These are phyloP conservation scores for Ceratobasidium sp. DNA, from an alignment of 1,284 basidiomycete genomes.

Conservation along the genomic window DNA sequence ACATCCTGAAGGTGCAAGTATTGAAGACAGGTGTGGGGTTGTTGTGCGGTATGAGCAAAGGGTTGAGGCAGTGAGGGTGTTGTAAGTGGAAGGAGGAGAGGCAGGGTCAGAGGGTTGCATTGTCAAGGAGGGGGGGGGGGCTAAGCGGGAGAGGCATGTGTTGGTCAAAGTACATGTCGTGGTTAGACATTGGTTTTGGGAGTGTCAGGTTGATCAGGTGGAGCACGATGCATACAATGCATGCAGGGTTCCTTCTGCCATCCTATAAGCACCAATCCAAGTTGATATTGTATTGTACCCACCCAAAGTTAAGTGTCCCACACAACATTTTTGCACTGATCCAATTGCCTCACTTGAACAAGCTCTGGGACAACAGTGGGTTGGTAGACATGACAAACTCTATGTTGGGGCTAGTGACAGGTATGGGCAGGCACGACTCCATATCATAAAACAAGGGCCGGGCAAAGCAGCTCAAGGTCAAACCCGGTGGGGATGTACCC, in stretches of 20 bases:
- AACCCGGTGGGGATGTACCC: slow-evolving; percentile 21
- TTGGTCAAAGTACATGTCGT: slow-evolving; percentile 39
- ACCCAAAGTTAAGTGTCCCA: slow-evolving; percentile 52
- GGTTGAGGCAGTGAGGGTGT: slow-evolving; percentile 45
- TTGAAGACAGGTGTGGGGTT: slow-evolving; percentile 22
- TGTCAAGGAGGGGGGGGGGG: slow-evolving; percentile 19
- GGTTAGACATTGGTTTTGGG: slow-evolving; percentile 49
- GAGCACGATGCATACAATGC: slow-evolving; percentile 78
- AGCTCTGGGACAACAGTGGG: slow-evolving; percentile 78
- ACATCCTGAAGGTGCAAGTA: slow-evolving; percentile 79
- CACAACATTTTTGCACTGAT: slow-evolving; percentile 63
- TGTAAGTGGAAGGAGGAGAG: slow-evolving; percentile 19
- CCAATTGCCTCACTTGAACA: slow-evolving; percentile 81
- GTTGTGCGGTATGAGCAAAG: slow-evolving; percentile 49
- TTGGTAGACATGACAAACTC: slow-evolving; percentile 74
- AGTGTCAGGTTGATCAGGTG: slow-evolving; percentile 59
- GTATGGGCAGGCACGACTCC: not conserved
- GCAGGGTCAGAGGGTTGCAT: slow-evolving; percentile 25
- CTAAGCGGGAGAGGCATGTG: slow-evolving; percentile 31
- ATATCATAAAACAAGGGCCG: too few relatives aligned
- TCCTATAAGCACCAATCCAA: slow-evolving; percentile 5
- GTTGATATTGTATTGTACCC: slow-evolving; percentile 36
- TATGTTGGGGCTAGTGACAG: not conserved
- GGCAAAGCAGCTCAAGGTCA: slow-evolving; percentile 20
- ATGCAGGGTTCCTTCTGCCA: slow-evolving; percentile 75